A percentile compares a stretch with the other conserved stretches of the same genome.
Evolutionary conservation across 345 rosid genomes (phyloP).

Genomic region (Sonneratia alba): DNA sequence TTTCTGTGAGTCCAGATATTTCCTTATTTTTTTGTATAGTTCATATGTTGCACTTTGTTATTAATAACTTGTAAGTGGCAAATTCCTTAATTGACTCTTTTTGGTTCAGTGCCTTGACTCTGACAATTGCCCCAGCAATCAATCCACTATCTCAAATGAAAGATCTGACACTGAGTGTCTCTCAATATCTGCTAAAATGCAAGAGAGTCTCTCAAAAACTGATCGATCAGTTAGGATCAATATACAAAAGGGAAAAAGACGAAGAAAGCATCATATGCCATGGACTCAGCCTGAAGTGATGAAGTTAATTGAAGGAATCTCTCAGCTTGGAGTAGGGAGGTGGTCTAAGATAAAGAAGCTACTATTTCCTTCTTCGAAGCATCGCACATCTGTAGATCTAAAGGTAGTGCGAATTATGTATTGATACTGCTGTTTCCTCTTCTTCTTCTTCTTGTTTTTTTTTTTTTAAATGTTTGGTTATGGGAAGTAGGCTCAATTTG

Average conservation of each 20-base stretch:
- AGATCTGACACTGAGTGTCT: constrained; percentile 7
- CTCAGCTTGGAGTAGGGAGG: constrained; percentile 25
- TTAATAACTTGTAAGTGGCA: not conserved
- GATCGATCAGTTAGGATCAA: constrained; percentile 3
- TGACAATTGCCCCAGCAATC: constrained; percentile 11
- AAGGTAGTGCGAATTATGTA: constrained; percentile 12
- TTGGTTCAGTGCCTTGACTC: constrained; percentile 8
- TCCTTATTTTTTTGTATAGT: not conserved
- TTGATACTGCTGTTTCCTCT: not conserved
- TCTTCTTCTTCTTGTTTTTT: too few species aligned
- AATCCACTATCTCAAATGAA: constrained; percentile 9
- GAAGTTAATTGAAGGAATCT: constrained; percentile 26
- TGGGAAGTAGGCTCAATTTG: not conserved
- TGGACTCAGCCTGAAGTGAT: constrained; percentile 28
- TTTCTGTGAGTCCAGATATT: not conserved
- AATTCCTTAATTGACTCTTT: not conserved
- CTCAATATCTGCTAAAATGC: not conserved
- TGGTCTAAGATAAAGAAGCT: constrained; percentile 28
- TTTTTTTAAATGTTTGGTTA: not conserved
- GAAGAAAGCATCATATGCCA: constrained; percentile 18
- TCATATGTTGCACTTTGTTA: not conserved
- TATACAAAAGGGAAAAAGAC: constrained; percentile 11
- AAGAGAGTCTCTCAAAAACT: constrained; percentile 5
- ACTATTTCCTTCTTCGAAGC: constrained; percentile 20
- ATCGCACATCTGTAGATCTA: constrained; percentile 27